Evolutionary conservation across 768 basidiomycete species (phyloP).

Genomic region (Suillus brevipes): DNA sequence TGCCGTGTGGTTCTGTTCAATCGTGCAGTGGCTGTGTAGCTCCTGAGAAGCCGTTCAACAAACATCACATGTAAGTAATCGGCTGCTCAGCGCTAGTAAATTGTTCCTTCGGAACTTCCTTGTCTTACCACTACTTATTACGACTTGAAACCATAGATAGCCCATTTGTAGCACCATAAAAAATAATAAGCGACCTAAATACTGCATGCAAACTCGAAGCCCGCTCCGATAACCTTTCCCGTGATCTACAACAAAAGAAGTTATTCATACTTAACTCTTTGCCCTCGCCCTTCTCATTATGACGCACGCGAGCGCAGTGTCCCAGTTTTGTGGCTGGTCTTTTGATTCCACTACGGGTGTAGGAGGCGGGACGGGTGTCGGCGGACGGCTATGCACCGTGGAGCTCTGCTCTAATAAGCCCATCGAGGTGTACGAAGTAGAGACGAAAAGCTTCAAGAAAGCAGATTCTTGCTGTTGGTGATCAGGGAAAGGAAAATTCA

Average conservation of each 20-base stretch:
- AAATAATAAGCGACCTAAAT: slow-evolving; percentile 8
- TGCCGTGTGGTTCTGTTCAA: neutral
- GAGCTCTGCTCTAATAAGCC: slow-evolving; percentile 48
- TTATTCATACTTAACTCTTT: neutral
- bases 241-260: neutral
- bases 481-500: slow-evolving; percentile 44
- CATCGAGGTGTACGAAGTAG: slow-evolving; percentile 50
- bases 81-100: neutral
- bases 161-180: neutral
- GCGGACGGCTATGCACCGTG: slow-evolving; percentile 11
- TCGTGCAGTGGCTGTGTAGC: slow-evolving; percentile 2
- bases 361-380: slow-evolving; percentile 16
- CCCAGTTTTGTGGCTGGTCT: slow-evolving; percentile 30
- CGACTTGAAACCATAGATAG: neutral
- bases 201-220: neutral
- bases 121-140: neutral
- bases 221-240: neutral
- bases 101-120: neutral
- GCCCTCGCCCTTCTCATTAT: neutral
- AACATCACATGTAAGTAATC: neutral
- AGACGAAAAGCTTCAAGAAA: slow-evolving; percentile 60
- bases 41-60: neutral
- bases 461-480: slow-evolving; percentile 42
- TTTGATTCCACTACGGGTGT: neutral
- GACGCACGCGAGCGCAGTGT: slow-evolving; percentile 25